Base-by-base conservation (phyloP, 1,139 yeast genomes). In the Magnusiomyces sp. region DNA sequence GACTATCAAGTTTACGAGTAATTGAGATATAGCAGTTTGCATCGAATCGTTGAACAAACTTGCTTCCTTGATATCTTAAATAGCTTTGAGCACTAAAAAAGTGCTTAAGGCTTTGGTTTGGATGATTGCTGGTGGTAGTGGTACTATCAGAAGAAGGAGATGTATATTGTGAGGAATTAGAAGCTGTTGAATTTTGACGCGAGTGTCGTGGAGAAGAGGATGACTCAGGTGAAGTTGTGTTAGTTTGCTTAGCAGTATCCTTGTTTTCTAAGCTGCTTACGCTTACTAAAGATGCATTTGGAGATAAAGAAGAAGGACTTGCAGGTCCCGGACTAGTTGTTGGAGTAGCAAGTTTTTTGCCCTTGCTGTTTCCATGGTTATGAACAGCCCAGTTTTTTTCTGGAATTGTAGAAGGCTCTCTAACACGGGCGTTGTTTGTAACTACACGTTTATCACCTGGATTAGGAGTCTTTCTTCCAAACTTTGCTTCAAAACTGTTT, bases 21-120 rank as follows among this genome's bases (percentile, higher is more conserved):
- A 92, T 87, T 29, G 97, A 79, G 51, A 92, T 89, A 67, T 92
- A 92, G 69, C 98, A 92, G 64, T 92, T 92, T 20, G 98, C 96
- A 67, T 92, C 98, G 61, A 90, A 92, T 59, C 98, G 74, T 45
- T 79, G 75, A 48, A 90, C 82, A 64, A 92, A 92, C 66, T 92
- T 92, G 50, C 81, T 79, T 2, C 96, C 97, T 65, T 92, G 98
- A 65, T 92, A 92, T 54, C 98, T 76, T 58, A 92, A 72, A 64
- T 92, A 92, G 49, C 92, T 83, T 67, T 92, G 98, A 1, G 98
- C 98, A 0, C 97, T 86, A 69, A 92, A 92, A 62, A 79, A 87
- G 27, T 31, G 33, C 5, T 95, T 89, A 58, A 86, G 95, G 2
- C 92, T 90, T 47, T 81, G 72, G 53, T 71, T 68, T 20, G 60